phyloP scores from a whole-genome alignment of 768 basidiomycete genomes.

The Tricholoma furcatifolium region DNA sequence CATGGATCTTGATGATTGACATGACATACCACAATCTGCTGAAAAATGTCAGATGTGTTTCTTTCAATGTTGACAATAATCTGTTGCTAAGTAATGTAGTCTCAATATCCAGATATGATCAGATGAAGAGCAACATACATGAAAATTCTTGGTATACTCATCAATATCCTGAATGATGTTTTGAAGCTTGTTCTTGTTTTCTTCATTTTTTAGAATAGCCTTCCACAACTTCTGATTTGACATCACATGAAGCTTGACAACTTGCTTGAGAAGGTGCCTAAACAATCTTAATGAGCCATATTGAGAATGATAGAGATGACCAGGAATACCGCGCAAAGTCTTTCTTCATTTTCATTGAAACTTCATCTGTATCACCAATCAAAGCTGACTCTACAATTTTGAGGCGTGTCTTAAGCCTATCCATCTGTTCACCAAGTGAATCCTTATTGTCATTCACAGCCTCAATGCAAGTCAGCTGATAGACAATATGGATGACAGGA shows the following conservation, averaged over 20 bases:
- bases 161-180: not conserved
- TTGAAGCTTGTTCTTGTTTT: slow-evolving; percentile 8
- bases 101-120: not conserved
- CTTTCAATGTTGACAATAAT: not conserved
- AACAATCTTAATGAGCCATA: not conserved
- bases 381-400: not conserved
- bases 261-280: not conserved
- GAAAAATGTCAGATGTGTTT: not conserved
- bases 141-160: slow-evolving; percentile 12
- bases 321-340: not conserved
- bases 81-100: not conserved
- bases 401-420: not conserved
- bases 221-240: not conserved
- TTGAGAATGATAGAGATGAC: not conserved
- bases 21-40: not conserved
- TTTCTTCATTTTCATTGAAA: not conserved
- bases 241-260: not conserved
- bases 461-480: not conserved
- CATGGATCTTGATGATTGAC: not conserved
- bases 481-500: not conserved
- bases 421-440: not conserved
- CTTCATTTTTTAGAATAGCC: slow-evolving; percentile 11
- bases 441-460: not conserved
- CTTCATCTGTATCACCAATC: not conserved
- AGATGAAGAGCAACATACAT: slow-evolving; percentile 6